These are phyloP conservation scores for Verticillium dahliae DNA, from an alignment of 2,329 filamentous ascomycete species.

Conservation along the genomic window DNA sequence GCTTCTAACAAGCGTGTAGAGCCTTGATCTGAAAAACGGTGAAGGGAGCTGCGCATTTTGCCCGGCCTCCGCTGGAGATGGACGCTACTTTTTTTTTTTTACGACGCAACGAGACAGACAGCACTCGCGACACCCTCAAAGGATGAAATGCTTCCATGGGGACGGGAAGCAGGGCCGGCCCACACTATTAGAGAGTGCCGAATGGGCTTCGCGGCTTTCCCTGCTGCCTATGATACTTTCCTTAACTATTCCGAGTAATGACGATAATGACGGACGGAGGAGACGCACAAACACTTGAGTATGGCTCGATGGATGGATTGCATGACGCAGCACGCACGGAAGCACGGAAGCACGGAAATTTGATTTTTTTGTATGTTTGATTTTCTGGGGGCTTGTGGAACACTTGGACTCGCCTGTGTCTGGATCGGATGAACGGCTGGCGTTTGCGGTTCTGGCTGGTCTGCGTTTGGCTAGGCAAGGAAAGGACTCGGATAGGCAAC, in stretches of 20 bases:
- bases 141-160: neutral
- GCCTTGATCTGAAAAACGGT: neutral
- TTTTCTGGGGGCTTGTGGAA: neutral
- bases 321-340: neutral
- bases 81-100: conserved; percentile 5
- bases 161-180: neutral
- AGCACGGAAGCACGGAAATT: neutral
- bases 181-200: conserved; percentile 1
- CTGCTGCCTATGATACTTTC: conserved; percentile 1
- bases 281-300: neutral
- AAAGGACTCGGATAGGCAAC: neutral
- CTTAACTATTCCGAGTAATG: neutral
- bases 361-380: neutral
- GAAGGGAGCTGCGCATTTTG: neutral
- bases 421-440: neutral
- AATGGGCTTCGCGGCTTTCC: conserved; percentile 1
- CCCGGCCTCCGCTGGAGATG: conserved; percentile 3
- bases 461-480: conserved; percentile 2
- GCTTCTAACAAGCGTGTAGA: conserved; percentile 19
- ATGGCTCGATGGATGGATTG: neutral
- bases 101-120: conserved; percentile 13
- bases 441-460: neutral
- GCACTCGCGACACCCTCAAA: neutral
- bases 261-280: conserved; percentile 1
- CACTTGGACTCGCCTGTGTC: neutral